Evolutionary conservation across 108 stramenopile species (phyloP), one percentile per base, ranked within the genome.

Genomic region (Parietichytrium sp.): DNA sequence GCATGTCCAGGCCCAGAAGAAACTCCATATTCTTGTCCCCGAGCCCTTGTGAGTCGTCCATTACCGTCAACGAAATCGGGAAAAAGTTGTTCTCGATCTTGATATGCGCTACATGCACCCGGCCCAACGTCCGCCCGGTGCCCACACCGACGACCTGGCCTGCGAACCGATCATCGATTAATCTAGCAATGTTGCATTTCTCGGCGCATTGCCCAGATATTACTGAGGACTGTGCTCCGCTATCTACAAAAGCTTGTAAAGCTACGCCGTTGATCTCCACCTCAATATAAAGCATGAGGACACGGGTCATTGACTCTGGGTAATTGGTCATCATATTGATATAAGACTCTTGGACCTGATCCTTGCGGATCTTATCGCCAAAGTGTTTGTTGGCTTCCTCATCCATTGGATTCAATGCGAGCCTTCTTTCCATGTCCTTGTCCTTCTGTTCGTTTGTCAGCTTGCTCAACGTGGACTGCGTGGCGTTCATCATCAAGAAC

Each of bases 231-330:
- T 98, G 98, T 29, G 98, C 98, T 8, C 98, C 98, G 54, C 85
- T 86, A 83, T 98, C 98, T 18, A 97, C 96, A 89, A 98, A 98
- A 25, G 95, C 93, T 55, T 95, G 93, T 4, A 97, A 49, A 3
- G 87, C 81, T 49, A 92, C 88, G 12, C 85, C 86, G 82, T 95
- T 95, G 29, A 96, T 94, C 51, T 90, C 89, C 48, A 94, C 91
- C 72, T 93, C 88, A 30, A 98, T 90, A 86, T 98, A 98, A 52
- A 98, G 88, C 98, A 98, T 98, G n/a, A 93, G 80, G 1, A 98
- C 96, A 2, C 91, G 84, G n/a, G 93, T 94, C 91, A 98, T 93
- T 30, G 88, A 82, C 85, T 98, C 98, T 10, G 98, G 96, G 84
- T 93, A 93, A 72, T 96, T 93, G 80, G 97, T 91, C 96, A 97